Evolutionary conservation across 2,329 filamentous ascomycete genomes (phyloP).

Genomic region (Dichotomopilus funicola): DNA sequence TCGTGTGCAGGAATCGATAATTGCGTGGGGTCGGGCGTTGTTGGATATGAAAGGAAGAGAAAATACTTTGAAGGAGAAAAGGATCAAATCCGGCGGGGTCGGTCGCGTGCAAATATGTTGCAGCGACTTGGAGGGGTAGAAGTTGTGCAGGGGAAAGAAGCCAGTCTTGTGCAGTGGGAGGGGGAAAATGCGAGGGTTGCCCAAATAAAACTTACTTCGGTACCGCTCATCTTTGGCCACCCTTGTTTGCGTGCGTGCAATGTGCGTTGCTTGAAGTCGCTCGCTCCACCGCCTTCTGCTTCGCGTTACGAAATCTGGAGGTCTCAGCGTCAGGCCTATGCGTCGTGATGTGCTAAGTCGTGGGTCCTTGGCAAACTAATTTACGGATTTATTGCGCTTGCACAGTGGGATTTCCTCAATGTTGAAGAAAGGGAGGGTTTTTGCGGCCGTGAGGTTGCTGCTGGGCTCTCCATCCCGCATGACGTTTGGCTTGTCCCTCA

Average conservation of each 20-base stretch:
- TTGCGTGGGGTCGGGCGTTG: neutral
- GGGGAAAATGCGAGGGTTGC: slow-evolving; percentile 12
- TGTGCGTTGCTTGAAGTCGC: slow-evolving; percentile 9
- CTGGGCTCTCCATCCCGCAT: slow-evolving; percentile 8
- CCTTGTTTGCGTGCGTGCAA: neutral
- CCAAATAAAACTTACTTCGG: slow-evolving; percentile 29
- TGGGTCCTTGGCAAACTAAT: neutral
- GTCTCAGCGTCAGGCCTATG: no score
- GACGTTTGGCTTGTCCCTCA: slow-evolving; percentile 16
- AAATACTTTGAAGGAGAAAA: neutral
- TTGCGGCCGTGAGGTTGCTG: slow-evolving; percentile 4
- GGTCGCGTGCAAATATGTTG: neutral
- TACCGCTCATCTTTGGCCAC: slow-evolving; percentile 27
- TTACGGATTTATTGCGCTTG: neutral
- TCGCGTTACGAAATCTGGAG: neutral
- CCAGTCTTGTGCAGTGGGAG: slow-evolving; percentile 5
- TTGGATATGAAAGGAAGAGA: neutral
- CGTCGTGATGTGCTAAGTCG: neutral
- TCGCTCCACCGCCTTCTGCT: slow-evolving; percentile 18
- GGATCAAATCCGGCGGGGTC: neutral
- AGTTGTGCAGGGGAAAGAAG: neutral
- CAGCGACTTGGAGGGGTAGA: slow-evolving; percentile 17
- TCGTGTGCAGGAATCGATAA: slow-evolving; percentile 4
- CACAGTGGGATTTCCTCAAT: neutral
- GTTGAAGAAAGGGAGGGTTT: slow-evolving; percentile 1